phyloP scores from a whole-genome alignment of 148 eudicot species.

The Rhododendron williamsianum region DNA sequence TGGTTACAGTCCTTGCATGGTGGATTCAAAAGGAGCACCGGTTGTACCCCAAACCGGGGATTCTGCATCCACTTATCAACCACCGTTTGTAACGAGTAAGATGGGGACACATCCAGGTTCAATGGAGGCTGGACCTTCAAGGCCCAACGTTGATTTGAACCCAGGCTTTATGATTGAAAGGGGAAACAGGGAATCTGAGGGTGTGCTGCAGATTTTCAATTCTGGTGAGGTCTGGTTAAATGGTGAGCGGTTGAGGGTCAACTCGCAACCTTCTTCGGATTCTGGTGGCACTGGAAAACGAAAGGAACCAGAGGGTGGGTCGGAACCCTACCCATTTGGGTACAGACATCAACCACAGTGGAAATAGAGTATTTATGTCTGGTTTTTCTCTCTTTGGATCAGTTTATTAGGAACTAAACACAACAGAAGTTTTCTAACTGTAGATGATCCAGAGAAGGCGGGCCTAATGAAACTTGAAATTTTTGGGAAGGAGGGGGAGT shows the following conservation, averaged over 20 bases:
- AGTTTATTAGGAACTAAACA: constrained; percentile 24
- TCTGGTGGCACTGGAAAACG: constrained; percentile 56
- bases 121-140: constrained; percentile 42
- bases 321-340: constrained; percentile 49
- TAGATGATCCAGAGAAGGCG: constrained; percentile 21
- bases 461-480: constrained; percentile 3
- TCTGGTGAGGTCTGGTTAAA: constrained; percentile 36
- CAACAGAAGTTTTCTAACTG: constrained; percentile 12
- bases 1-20: constrained; percentile 63
- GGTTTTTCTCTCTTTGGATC: constrained; percentile 13
- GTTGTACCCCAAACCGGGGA: constrained; percentile 54
- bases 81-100: constrained; percentile 42
- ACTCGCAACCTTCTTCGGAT: constrained; percentile 34
- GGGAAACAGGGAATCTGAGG: constrained; percentile 38
- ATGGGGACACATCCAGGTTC: constrained; percentile 32
- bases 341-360: constrained; percentile 60
- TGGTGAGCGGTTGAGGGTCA: constrained; percentile 43
- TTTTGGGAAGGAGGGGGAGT: constrained; percentile 22
- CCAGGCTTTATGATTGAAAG: constrained; percentile 45
- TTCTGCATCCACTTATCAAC: constrained; percentile 41
- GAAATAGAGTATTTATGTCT: constrained; percentile 33
- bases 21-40: constrained; percentile 64
- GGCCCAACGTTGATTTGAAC: constrained; percentile 46
- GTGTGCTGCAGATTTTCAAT: constrained; percentile 47
- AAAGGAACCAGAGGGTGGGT: constrained; percentile 76